phyloP scores from a whole-genome alignment of 1,139 yeast genomes.

The Yamadazyma aaseri region DNA sequence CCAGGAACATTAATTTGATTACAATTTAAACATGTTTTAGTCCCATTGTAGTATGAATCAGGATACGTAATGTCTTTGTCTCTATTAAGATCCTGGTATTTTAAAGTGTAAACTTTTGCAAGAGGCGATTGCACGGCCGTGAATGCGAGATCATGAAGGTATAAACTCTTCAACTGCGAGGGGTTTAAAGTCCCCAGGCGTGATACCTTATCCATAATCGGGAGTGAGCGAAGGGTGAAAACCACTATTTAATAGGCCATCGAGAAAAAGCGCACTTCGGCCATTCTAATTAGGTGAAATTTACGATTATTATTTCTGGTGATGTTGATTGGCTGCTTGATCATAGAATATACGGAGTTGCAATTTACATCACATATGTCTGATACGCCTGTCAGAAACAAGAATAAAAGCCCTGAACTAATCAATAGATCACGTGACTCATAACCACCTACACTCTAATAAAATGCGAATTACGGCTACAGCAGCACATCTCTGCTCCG shows the following conservation, averaged over 20 bases:
- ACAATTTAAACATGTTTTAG: slow-evolving; percentile 46
- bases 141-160: slow-evolving; percentile 31
- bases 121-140: slow-evolving; percentile 25
- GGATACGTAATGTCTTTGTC: slow-evolving; percentile 31
- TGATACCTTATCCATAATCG: not conserved
- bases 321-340: not conserved
- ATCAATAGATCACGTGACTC: too few relatives aligned
- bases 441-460: too few relatives aligned
- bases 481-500: too few relatives aligned
- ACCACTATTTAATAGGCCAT: not conserved
- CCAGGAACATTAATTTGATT: slow-evolving; percentile 48
- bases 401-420: slow-evolving; percentile 1
- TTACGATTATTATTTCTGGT: not conserved
- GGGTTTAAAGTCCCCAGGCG: slow-evolving; percentile 15
- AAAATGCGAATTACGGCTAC: not conserved
- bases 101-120: slow-evolving; percentile 23
- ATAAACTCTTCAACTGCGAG: slow-evolving; percentile 21
- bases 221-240: too few relatives aligned
- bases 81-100: slow-evolving; percentile 21
- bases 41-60: slow-evolving; percentile 16
- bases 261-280: slow-evolving; percentile 1
- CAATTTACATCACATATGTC: too few relatives aligned
- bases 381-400: too few relatives aligned
- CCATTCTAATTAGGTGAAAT: not conserved
- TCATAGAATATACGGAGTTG: too few relatives aligned